Evolutionary conservation across 345 rosid species (phyloP), one percentile per base, ranked within the genome.

Genomic region (Noccaea caerulescens): DNA sequence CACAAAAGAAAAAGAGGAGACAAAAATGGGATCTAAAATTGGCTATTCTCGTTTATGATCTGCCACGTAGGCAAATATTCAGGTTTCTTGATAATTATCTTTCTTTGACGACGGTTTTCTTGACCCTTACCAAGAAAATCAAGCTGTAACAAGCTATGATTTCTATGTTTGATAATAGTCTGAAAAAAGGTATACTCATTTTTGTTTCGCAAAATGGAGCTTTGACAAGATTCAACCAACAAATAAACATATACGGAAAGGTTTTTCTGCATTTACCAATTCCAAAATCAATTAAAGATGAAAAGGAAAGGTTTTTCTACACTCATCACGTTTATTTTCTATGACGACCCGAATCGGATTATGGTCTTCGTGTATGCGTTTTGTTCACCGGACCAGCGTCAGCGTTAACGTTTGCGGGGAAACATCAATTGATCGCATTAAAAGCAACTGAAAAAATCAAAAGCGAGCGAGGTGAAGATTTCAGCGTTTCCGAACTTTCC

Each of bases 401-500:
- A 20, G 72, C 63, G 72, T 68, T 57, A 8, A 56, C 66, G 58
- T 69, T 58, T 20, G 57, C 27, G n/a, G 10, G 16, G 3, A 10
- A 46, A 27, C 8, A 20, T 20, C 23, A 16, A 3, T 2, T 18
- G 30, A 33, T 41, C 41, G 10, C 64, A 41, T 41, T 23, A 18
- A 39, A 58, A 23, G 34, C 47, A 39, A 39, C 47, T 60, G 25
- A 27, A 8, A 63, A 72, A 72, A 43, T 42, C 13, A 43, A 62
- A 63, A 72, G 23, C 63, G 33, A 49, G 25, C 23, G 63, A 63
- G 7, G 10, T 13, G 47, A 43, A 16, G 37, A 34, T 63, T 44
- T 63, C 45, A 63, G 69, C 76, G 63, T 72, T 54, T 52, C 37
- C 4, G 47, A 72, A 53, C 47, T 12, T 63, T 62, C 63, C 25